Percentiles rank a stretch among this genome's conserved stretches.
Conservation (phyloP, 1,139 yeast genomes). For the Blastobotrys malaysiensis region DNA sequence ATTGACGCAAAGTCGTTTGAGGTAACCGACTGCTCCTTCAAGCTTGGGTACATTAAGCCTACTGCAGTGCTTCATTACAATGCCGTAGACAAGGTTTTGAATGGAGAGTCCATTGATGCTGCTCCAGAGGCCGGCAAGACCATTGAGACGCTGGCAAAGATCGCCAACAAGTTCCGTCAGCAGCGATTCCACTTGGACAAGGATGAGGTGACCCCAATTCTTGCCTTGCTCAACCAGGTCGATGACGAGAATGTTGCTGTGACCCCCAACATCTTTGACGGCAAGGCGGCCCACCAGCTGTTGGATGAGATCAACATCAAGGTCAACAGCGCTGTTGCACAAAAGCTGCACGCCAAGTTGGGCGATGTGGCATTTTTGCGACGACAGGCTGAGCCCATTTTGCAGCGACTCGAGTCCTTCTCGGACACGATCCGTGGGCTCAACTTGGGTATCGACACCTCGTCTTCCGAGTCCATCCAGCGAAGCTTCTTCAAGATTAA, state of each 20-base stretch:
- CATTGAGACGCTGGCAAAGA: conserved; percentile 56
- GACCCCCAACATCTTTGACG: conserved; percentile 67
- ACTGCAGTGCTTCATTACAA: conserved; percentile 36
- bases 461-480: conserved; percentile 67
- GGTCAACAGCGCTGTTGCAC: conserved; percentile 83
- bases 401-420: conserved; percentile 76
- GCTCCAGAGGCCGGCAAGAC: background rate
- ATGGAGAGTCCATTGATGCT: background rate
- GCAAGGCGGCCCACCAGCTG: conserved; percentile 51
- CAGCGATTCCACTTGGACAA: conserved; percentile 48
- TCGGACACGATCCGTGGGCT: conserved; percentile 62
- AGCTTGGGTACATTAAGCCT: conserved; percentile 66
- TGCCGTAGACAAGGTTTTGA: conserved; percentile 27
- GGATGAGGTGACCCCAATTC: conserved; percentile 42
- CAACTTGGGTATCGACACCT: conserved; percentile 59
- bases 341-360: conserved; percentile 63
- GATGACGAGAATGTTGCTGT: conserved; percentile 80
- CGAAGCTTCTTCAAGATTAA: conserved; percentile 61
- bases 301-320: conserved; percentile 73
- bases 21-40: conserved; percentile 71
- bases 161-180: conserved; percentile 67
- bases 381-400: conserved; percentile 80
- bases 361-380: conserved; percentile 83
- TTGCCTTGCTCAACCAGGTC: conserved; percentile 69
- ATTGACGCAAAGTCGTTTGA: conserved; percentile 70